Conservation (phyloP, 306 rosid species). For the Fagus sylvatica region DNA sequence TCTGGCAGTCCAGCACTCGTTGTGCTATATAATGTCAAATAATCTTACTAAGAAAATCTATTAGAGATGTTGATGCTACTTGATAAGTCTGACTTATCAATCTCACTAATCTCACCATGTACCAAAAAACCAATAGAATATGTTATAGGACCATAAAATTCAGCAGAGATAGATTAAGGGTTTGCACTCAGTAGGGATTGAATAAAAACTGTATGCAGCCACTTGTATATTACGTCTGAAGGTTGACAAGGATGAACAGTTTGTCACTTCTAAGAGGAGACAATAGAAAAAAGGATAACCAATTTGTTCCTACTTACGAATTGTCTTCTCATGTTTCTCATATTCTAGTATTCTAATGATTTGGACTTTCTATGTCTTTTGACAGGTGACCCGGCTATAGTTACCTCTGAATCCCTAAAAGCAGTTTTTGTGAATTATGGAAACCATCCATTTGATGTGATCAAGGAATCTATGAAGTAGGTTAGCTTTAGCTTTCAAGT, state of each 20-base stretch:
- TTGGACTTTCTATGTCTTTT: neutral
- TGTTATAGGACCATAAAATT: neutral
- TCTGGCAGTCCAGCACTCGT: neutral
- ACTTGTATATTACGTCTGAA: neutral
- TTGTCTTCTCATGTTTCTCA: neutral
- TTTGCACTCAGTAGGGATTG: neutral
- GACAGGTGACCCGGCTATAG: conserved; percentile 43
- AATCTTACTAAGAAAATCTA: neutral
- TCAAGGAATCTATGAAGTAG: conserved; percentile 64
- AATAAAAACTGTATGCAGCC: neutral
- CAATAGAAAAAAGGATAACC: neutral
- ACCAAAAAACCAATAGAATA: neutral
- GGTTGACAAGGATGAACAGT: neutral
- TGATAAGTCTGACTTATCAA: neutral
- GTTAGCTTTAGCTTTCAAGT: conserved; percentile 23
- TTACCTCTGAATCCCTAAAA: conserved; percentile 53
- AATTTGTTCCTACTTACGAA: neutral
- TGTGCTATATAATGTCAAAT: neutral
- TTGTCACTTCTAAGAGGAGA: neutral
- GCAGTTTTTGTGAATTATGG: conserved; percentile 69
- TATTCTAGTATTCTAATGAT: neutral
- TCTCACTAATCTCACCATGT: neutral
- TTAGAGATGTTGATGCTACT: neutral
- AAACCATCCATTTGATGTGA: conserved; percentile 64
- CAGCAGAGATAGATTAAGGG: neutral